A percentile compares a stretch with the other conserved stretches of the same genome.
phyloP scores from a whole-genome alignment of 2,329 filamentous ascomycete genomes.

The Fusarium lyarnte region DNA sequence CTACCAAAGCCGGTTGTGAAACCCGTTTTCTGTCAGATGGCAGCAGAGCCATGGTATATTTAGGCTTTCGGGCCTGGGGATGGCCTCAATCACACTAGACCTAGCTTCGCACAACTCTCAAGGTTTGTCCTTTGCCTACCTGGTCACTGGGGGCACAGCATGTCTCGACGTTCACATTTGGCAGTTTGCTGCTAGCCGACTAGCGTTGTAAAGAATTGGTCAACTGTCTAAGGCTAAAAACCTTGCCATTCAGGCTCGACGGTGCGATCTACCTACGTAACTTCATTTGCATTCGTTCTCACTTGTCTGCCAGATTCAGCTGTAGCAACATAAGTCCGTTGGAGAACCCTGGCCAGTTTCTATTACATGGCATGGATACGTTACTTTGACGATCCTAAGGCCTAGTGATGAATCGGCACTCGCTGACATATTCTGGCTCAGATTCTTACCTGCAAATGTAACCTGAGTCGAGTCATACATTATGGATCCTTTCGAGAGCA shows the following conservation, averaged over 20 bases:
- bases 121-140: neutral
- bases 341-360: neutral
- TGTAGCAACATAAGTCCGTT: neutral
- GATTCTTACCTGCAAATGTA: neutral
- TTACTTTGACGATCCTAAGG: neutral
- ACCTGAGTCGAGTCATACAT: neutral
- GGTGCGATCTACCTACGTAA: neutral
- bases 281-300: neutral
- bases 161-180: neutral
- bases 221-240: neutral
- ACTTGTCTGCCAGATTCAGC: neutral
- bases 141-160: neutral
- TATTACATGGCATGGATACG: neutral
- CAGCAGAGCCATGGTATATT: neutral
- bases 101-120: neutral
- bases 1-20: neutral
- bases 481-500: too few species aligned
- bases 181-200: neutral
- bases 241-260: neutral
- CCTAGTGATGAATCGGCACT: neutral
- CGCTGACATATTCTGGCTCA: neutral
- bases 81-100: slow-evolving; percentile 9
- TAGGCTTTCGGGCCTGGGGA: slow-evolving; percentile 15
- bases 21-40: neutral
- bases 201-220: neutral